Conservation (phyloP, 2,329 filamentous ascomycete genomes). For the Aotearoamyces nothofagi region DNA sequence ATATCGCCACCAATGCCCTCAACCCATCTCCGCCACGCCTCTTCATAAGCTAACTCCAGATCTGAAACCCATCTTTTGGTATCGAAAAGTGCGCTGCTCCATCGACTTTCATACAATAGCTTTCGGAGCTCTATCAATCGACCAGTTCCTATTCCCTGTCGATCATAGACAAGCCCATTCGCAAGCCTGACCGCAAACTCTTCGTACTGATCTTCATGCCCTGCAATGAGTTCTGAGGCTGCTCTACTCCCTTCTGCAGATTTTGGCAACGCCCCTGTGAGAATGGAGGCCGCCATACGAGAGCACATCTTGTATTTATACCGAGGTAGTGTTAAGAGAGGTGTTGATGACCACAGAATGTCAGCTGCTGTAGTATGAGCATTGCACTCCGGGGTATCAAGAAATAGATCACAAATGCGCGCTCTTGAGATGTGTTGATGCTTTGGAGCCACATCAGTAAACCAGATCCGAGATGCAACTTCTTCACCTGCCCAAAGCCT, state of each 20-base stretch:
- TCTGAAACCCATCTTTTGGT: slow-evolving; percentile 84
- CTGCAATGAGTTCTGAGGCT: slow-evolving; percentile 61
- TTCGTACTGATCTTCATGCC: slow-evolving; percentile 73
- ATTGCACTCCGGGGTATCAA: slow-evolving; percentile 96
- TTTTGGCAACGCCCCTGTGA: slow-evolving; percentile 75
- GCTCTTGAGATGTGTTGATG: slow-evolving; percentile 86
- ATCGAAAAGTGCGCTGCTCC: slow-evolving; percentile 79
- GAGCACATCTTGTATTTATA: slow-evolving; percentile 99
- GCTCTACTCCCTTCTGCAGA: slow-evolving; percentile 49
- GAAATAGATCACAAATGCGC: slow-evolving; percentile 81
- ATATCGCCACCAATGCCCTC: slow-evolving; percentile 82
- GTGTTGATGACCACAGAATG: slow-evolving; percentile 90
- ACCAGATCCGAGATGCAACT: slow-evolving; percentile 76
- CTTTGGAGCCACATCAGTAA: slow-evolving; percentile 95
- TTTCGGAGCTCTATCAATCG: slow-evolving; percentile 65
- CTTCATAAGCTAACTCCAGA: slow-evolving; percentile 74
- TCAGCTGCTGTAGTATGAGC: slow-evolving; percentile 96
- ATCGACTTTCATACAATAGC: slow-evolving; percentile 70
- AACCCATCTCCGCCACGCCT: slow-evolving; percentile 83
- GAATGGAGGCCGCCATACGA: slow-evolving; percentile 89
- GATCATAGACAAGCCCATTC: slow-evolving; percentile 36
- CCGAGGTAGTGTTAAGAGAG: slow-evolving; percentile 74
- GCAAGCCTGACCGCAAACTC: slow-evolving; percentile 56
- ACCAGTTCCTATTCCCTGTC: slow-evolving; percentile 42
- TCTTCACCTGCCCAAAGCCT: slow-evolving; percentile 69